These are phyloP conservation scores for Amanita thiersii DNA, from an alignment of 768 basidiomycete species.

Conservation along the genomic window DNA sequence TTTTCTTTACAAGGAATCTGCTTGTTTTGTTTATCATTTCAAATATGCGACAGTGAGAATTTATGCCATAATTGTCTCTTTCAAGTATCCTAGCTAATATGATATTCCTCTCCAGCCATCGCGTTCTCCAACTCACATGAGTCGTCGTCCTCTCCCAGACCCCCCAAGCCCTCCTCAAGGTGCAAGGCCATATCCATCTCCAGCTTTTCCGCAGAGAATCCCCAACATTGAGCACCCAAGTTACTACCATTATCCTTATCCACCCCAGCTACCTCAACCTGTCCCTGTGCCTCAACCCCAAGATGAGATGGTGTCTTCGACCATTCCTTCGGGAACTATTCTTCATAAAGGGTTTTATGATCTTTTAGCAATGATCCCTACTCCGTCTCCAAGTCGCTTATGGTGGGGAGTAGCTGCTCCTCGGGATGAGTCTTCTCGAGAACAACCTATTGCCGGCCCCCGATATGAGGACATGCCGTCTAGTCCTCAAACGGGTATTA, in stretches of 20 bases:
- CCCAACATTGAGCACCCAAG: slow-evolving; percentile 26
- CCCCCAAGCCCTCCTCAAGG: slow-evolving; percentile 2
- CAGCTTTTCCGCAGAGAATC: slow-evolving; percentile 20
- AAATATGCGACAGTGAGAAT: too few species aligned
- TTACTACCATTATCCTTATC: slow-evolving; percentile 33
- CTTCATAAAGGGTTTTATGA: slow-evolving; percentile 91
- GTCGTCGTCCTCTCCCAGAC: slow-evolving; percentile 6
- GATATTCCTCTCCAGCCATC: background rate
- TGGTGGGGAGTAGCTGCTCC: slow-evolving; percentile 40
- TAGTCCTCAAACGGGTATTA: slow-evolving; percentile 19
- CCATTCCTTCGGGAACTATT: slow-evolving; percentile 60
- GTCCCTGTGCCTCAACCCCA: slow-evolving; percentile 26
- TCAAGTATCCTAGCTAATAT: background rate
- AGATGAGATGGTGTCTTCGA: slow-evolving; percentile 32
- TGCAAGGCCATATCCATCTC: slow-evolving; percentile 5
- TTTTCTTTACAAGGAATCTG: too few species aligned
- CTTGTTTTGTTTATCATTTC: too few species aligned
- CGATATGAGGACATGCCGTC: slow-evolving; percentile 54
- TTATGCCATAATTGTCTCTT: slow-evolving; percentile 3
- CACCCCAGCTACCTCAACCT: slow-evolving; percentile 25
- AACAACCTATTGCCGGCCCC: slow-evolving; percentile 51
- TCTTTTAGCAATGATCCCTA: slow-evolving; percentile 71
- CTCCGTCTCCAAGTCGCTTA: slow-evolving; percentile 59
- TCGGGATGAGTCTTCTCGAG: slow-evolving; percentile 20
- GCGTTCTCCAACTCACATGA: background rate